Percentiles rank a stretch among this genome's conserved stretches.
These are phyloP conservation scores for Aphanomyces euteiches DNA, from an alignment of 352 stramenopile species.

Conservation along the genomic window DNA sequence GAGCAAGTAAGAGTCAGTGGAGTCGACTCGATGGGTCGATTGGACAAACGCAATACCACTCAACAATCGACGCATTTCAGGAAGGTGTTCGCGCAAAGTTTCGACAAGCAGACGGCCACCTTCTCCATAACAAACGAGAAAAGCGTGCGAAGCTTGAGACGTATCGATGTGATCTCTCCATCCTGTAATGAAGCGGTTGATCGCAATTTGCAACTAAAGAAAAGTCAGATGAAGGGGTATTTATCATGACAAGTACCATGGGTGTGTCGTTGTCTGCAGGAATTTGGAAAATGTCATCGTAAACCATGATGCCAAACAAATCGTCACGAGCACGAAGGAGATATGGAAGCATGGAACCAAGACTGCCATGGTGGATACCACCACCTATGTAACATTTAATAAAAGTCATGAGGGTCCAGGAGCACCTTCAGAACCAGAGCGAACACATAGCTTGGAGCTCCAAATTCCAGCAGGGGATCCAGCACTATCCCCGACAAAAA, in stretches of 20 bases:
- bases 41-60: conserved; percentile 66
- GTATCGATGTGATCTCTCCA: conserved; percentile 68
- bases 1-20: conserved; percentile 54
- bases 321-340: conserved; percentile 69
- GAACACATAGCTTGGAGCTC: conserved; percentile 57
- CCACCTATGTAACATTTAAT: conserved; percentile 35
- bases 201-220: conserved; percentile 47
- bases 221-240: no score
- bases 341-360: conserved; percentile 74
- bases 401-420: not conserved
- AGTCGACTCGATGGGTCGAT: conserved; percentile 54
- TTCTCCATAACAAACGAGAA: conserved; percentile 59
- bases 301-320: conserved; percentile 63
- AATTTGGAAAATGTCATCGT: conserved; percentile 63
- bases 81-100: conserved; percentile 48
- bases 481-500: conserved; percentile 65
- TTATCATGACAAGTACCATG: not conserved
- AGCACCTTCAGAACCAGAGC: conserved; percentile 49
- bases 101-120: conserved; percentile 55
- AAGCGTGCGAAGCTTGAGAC: conserved; percentile 61
- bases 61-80: conserved; percentile 65
- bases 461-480: conserved; percentile 56
- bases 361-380: conserved; percentile 68
- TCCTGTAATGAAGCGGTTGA: conserved; percentile 60
- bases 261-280: conserved; percentile 35